Evolutionary conservation across 768 basidiomycete genomes (phyloP).

Genomic region (Rhizopogon vesiculosus): DNA sequence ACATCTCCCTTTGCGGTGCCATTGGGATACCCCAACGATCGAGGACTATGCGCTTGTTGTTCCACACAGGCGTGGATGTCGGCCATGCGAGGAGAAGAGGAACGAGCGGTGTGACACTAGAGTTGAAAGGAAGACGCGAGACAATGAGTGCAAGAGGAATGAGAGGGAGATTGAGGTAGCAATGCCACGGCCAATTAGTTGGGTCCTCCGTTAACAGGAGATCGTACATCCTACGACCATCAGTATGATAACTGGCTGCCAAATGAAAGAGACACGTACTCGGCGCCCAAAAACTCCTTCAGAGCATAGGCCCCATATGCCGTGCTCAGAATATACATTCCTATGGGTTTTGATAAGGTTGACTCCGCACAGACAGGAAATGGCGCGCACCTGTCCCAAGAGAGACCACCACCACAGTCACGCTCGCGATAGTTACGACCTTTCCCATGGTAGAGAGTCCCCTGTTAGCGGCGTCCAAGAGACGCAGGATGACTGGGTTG

Average conservation of each 20-base stretch:
- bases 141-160: slow-evolving; percentile 65
- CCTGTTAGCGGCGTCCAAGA: slow-evolving; percentile 49
- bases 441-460: slow-evolving; percentile 47
- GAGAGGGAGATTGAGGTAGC: slow-evolving; percentile 69
- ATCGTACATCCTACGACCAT: slow-evolving; percentile 49
- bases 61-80: slow-evolving; percentile 22
- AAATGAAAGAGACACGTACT: slow-evolving; percentile 34
- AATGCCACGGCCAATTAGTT: slow-evolving; percentile 70
- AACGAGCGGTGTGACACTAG: slow-evolving; percentile 18
- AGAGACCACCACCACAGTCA: slow-evolving; percentile 47
- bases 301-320: slow-evolving; percentile 73
- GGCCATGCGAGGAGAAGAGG: slow-evolving; percentile 24
- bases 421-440: slow-evolving; percentile 44
- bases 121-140: slow-evolving; percentile 45
- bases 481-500: slow-evolving; percentile 45
- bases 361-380: slow-evolving; percentile 13
- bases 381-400: slow-evolving; percentile 55
- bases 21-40: slow-evolving; percentile 1
- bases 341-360: slow-evolving; percentile 28
- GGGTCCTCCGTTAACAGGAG: slow-evolving; percentile 65
- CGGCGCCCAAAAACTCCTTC: slow-evolving; percentile 61
- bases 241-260: not conserved
- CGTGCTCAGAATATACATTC: slow-evolving; percentile 47
- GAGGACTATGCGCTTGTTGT: slow-evolving; percentile 5
- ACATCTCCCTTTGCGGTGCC: slow-evolving; percentile 11